Evolutionary conservation across 2,329 filamentous ascomycete genomes (phyloP), one percentile per base, ranked within the genome.

Genomic region (Berkeleyomyces rouxiae): DNA sequence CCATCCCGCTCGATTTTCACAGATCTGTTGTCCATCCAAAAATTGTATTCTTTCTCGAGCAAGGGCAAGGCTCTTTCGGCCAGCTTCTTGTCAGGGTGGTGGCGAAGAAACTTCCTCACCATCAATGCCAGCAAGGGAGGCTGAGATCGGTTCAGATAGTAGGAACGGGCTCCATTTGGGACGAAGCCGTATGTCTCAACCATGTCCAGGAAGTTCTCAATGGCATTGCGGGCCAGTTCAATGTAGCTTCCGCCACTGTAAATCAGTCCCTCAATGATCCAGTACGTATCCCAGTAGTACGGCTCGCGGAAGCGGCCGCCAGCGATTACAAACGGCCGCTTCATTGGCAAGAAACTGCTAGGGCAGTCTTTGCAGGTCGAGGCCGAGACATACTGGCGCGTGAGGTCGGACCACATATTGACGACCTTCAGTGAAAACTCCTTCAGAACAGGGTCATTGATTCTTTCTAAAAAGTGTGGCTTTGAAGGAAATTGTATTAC

Each of bases 231-330:
- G 3, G 83, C 80, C 65, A 87, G 84, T 42, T 80, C 71, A 5
- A 79, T 79, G 66, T 86, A 87, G 53, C 78, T 78, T 44, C 84
- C 84, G 13, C 82, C 78, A 0, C 83, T 86, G 57, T 84, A 78
- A 42, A 87, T 72, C 33, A 87, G 75, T 33, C 84, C 84, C 71
- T 85, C 80, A 57, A 87, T 67, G 58, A 86, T 84, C 83, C 82
- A 86, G 73, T 80, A 86, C 40, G 82, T 83, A 70, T 87, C 83
- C 84, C 84, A 87, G 70, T 87, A 87, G 69, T 87, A 87, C 1
- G 82, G 78, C 71, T 87, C 84, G 42, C 84, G 77, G 74, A 87
- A 87, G 39, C 84, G 81, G n/a, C 84, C 84, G 10, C 84, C 84
- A 3, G 84, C 83, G 13, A 87, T 79, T n/a, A 87, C 82, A 68